A percentile compares a stretch with the other conserved stretches of the same genome.
phyloP scores from a whole-genome alignment of 495 filamentous ascomycete genomes.

The Baudoinia panamericana region DNA sequence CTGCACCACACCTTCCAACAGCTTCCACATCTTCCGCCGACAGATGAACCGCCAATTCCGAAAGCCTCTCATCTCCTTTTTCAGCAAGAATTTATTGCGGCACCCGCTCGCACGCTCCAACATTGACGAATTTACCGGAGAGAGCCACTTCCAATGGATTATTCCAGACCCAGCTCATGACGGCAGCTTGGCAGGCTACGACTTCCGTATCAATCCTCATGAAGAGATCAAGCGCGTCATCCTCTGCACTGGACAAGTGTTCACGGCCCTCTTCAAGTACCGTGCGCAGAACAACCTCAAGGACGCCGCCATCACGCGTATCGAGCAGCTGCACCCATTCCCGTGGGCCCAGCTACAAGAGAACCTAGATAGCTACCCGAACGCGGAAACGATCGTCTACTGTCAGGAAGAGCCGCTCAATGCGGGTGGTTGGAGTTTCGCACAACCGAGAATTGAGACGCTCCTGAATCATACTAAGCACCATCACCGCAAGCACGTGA shows the following conservation, averaged over 20 bases:
- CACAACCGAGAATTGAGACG: slow-evolving; percentile 91
- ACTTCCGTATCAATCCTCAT: slow-evolving; percentile 49
- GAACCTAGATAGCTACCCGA: slow-evolving; percentile 90
- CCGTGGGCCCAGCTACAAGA: slow-evolving; percentile 92
- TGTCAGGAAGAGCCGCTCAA: slow-evolving; percentile 95
- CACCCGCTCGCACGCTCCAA: slow-evolving; percentile 81
- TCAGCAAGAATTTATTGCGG: slow-evolving; percentile 87
- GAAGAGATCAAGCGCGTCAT: slow-evolving; percentile 90
- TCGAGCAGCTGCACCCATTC: slow-evolving; percentile 98
- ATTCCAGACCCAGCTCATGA: slow-evolving; percentile 76
- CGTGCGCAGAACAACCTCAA: slow-evolving; percentile 71
- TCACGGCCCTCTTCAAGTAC: slow-evolving; percentile 78
- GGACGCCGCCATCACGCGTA: slow-evolving; percentile 81
- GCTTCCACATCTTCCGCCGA: slow-evolving; percentile 90
- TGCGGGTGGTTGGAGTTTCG: slow-evolving; percentile 88
- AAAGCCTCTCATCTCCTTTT: slow-evolving; percentile 94
- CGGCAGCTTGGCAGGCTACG: slow-evolving; percentile 29
- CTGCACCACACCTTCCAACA: slow-evolving; percentile 82
- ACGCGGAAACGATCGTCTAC: slow-evolving; percentile 94
- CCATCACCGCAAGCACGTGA: slow-evolving; percentile 86
- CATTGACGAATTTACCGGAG: slow-evolving; percentile 76
- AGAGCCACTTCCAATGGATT: slow-evolving; percentile 93
- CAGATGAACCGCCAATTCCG: slow-evolving; percentile 99
- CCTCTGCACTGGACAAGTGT: slow-evolving; percentile 90
- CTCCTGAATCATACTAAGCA: slow-evolving; percentile 79